Percentiles rank a stretch among this genome's conserved stretches.
Conservation (phyloP, 306 rosid genomes). For the Nissolia schottii region DNA sequence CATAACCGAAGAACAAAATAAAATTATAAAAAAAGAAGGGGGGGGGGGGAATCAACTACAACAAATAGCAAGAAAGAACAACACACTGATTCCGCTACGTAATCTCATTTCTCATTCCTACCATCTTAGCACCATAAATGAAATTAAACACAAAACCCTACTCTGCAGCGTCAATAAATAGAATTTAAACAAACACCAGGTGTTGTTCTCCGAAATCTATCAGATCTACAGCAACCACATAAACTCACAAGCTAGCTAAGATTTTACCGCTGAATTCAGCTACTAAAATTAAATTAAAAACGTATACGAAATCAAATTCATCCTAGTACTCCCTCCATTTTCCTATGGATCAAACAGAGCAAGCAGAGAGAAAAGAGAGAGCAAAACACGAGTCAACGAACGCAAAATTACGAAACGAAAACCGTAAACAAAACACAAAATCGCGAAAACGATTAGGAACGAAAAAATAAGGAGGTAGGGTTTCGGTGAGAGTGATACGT, state of each 20-base stretch:
- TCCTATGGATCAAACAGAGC: not conserved
- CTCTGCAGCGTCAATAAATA: not conserved
- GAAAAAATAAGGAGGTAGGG: slow-evolving; percentile 13
- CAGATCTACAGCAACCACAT: slow-evolving; percentile 8
- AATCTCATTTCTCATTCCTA: not conserved
- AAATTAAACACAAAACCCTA: not conserved
- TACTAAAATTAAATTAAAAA: not conserved
- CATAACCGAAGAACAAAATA: not conserved
- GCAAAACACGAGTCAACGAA: not conserved
- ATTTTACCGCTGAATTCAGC: not conserved
- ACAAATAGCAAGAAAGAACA: not conserved
- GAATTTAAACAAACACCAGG: not conserved
- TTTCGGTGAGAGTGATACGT: slow-evolving; percentile 33
- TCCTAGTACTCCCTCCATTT: not conserved
- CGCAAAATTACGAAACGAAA: not conserved
- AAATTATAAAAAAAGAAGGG: not conserved
- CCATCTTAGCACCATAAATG: not conserved
- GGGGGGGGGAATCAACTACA: not conserved
- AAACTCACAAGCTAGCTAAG: not conserved
- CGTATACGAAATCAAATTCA: no score
- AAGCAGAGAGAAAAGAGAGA: not conserved
- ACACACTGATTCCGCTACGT: not conserved
- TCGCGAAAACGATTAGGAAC: not conserved
- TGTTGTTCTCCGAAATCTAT: not conserved
- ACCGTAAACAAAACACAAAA: not conserved